Evolutionary conservation across 441 rosid genomes (phyloP), one percentile per base, ranked within the genome.

Genomic region (Gossypium gossypioides): DNA sequence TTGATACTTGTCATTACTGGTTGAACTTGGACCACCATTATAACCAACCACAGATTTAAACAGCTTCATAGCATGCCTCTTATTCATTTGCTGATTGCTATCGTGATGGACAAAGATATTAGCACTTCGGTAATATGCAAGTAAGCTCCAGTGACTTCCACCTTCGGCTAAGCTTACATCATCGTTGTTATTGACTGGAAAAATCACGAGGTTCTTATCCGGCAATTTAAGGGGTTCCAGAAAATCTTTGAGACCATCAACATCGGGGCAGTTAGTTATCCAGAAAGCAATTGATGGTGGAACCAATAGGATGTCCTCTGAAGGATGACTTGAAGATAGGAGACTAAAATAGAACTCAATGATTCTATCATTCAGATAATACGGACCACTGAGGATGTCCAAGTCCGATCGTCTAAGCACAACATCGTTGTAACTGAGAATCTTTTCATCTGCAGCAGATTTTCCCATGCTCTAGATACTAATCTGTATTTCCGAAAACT

Each of bases 141-240:
- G 88, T 63, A 90, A 80, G 81, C 93, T 94, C 97, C 99, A 94
- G 56, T 92, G 97, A 18, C 75, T 82, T 71, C 97, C 97, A 0
- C 99, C 97, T 77, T 86, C 96, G 0, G 97, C 94, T 58, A 74
- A 50, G 73, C 72, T 85, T 68, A 92, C 89, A 55, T 94, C 83
- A 5, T 51, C 56, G 9, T 90, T 92, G 83, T 92, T 67, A 57
- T 92, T 94, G 18, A 92, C 91, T 0, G 98, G 90, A 74, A 92
- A 87, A 13, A 94, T 80, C 57, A 92, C 76, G 66, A 92, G 74
- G 60, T 82, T 76, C 81, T 79, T 89, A 25, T 85, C 81, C 2
- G 51, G 68, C 48, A 89, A 72, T 4, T 57, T 72, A 1, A 91
- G 88, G 22, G 96, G 96, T 65, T 83, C 83, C 57, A 85, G 0